These are phyloP conservation scores for Arthroderma uncinatum DNA, from an alignment of 2,329 filamentous ascomycete species.

Conservation along the genomic window DNA sequence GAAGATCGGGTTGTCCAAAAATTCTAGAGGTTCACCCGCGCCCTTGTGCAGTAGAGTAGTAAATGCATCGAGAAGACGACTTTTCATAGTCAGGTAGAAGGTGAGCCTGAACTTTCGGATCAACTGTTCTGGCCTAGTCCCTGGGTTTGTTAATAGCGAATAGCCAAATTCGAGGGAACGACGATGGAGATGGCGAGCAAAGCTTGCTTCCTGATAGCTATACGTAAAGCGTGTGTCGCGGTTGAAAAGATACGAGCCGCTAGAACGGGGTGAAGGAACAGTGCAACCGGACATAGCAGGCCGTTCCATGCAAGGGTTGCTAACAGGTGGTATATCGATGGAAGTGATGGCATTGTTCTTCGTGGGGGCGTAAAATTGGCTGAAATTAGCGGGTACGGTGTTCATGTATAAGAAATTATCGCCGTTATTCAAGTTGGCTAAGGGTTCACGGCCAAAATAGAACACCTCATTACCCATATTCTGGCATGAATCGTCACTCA, in stretches of 20 bases:
- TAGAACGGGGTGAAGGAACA: background rate
- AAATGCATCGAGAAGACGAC: constrained; percentile 5
- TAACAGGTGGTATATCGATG: background rate
- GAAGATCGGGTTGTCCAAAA: constrained; percentile 18
- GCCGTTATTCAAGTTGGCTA: background rate
- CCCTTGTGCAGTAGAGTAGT: constrained; percentile 6
- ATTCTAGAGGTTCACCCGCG: constrained; percentile 16
- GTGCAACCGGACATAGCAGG: background rate
- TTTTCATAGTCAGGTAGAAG: constrained; percentile 19
- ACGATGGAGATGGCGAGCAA: constrained; percentile 62
- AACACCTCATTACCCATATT: background rate
- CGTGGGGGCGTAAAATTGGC: background rate
- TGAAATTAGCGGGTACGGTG: background rate
- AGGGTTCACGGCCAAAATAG: background rate
- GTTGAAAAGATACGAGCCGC: background rate
- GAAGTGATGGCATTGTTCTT: background rate
- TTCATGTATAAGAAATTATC: background rate
- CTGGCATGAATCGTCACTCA: background rate
- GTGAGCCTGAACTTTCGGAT: constrained; percentile 21
- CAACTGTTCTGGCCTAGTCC: constrained; percentile 13
- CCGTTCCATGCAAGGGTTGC: background rate
- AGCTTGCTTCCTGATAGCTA: constrained; percentile 55
- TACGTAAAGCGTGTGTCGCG: constrained; percentile 36
- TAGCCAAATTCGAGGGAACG: constrained; percentile 54
- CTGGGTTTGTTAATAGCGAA: constrained; percentile 39